These are phyloP conservation scores for Purpureocillium takamizusanense DNA, from an alignment of 2,329 filamentous ascomycete species.

Conservation along the genomic window DNA sequence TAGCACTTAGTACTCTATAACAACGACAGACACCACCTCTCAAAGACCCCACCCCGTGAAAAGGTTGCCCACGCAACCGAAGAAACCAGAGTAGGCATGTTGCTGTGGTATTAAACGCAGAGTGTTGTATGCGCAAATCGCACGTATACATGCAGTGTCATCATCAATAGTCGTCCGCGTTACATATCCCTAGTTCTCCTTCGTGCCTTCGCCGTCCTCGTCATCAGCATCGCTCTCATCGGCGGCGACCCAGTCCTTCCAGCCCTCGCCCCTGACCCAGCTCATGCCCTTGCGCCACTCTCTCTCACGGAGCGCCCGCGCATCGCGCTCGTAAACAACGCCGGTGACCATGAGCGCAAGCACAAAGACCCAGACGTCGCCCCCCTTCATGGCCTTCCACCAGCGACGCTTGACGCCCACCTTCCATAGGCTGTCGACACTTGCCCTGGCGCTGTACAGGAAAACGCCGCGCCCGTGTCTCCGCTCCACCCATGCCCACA, in stretches of 20 bases:
- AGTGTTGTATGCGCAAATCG: too few relatives aligned
- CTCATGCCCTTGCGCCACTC: slow-evolving; percentile 63
- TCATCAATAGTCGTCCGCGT: too few relatives aligned
- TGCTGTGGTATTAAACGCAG: too few relatives aligned
- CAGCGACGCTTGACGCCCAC: slow-evolving; percentile 84
- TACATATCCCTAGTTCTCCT: too few relatives aligned
- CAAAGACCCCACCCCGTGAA: too few relatives aligned
- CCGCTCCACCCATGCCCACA: slow-evolving; percentile 75
- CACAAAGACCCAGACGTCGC: slow-evolving; percentile 79
- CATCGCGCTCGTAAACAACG: slow-evolving; percentile 65
- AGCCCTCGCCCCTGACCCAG: slow-evolving; percentile 68
- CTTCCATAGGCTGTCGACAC: slow-evolving; percentile 81
- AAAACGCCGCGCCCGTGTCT: slow-evolving; percentile 59
- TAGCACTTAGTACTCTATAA: too few relatives aligned
- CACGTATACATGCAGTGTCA: too few relatives aligned
- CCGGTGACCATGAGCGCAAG: slow-evolving; percentile 70
- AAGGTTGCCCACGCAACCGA: too few relatives aligned
- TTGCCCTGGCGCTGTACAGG: slow-evolving; percentile 69
- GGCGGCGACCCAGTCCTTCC: slow-evolving; percentile 54
- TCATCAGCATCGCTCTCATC: slow-evolving; percentile 39
- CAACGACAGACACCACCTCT: too few relatives aligned
- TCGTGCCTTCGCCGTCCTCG: slow-evolving; percentile 17
- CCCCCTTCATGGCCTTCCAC: slow-evolving; percentile 75
- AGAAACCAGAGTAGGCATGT: too few relatives aligned
- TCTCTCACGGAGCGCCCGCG: slow-evolving; percentile 56